A percentile compares a stretch with the other conserved stretches of the same genome.
These are phyloP conservation scores for Cucumis melo DNA, from an alignment of 306 rosid species.

Conservation along the genomic window DNA sequence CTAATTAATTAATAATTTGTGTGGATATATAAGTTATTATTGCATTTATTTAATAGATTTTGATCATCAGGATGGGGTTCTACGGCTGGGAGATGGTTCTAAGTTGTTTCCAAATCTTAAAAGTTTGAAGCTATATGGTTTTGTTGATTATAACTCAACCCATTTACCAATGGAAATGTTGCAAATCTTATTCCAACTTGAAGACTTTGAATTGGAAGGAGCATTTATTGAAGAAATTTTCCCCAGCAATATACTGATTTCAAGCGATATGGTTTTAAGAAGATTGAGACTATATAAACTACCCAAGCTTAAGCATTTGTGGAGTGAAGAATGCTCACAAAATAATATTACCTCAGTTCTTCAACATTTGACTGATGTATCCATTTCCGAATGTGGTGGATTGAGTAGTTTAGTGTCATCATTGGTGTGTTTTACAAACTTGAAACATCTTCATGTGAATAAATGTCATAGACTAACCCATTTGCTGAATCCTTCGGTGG, in stretches of 20 bases:
- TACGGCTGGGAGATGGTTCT: neutral
- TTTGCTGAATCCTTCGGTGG: neutral
- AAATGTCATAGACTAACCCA: neutral
- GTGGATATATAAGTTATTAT: too few species aligned
- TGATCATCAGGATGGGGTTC: neutral
- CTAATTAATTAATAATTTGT: too few species aligned
- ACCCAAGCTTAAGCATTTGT: neutral
- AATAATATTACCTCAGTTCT: neutral
- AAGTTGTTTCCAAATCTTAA: neutral
- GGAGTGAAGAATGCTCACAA: neutral
- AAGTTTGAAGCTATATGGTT: too few species aligned
- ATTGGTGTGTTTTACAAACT: neutral
- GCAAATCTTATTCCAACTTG: neutral
- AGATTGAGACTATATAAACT: neutral
- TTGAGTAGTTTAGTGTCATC: neutral
- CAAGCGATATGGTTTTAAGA: neutral
- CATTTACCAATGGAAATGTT: neutral
- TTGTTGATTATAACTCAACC: neutral
- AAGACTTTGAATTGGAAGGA: rapidly evolving
- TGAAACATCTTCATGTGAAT: rapidly evolving
- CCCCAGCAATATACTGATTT: neutral
- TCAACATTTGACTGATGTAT: rapidly evolving
- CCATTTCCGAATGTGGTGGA: neutral
- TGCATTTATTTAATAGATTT: too few species aligned
- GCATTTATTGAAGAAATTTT: neutral